Evolutionary conservation across 106 monocot genomes (phyloP), one percentile per base, ranked within the genome.

Genomic region (Dendrobium nobile): DNA sequence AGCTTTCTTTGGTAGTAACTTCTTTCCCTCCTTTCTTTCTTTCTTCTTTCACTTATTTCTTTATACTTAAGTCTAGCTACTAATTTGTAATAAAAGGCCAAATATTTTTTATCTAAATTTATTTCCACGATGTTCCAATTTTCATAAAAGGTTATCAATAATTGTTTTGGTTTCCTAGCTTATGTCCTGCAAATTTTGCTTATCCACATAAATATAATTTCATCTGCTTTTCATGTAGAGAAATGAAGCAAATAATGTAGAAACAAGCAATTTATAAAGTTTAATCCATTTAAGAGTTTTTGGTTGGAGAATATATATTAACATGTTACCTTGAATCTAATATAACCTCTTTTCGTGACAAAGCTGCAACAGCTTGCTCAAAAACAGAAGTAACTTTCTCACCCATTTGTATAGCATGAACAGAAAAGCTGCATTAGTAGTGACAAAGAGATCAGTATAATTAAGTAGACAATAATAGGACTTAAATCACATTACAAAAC

Each of bases 321-420:
- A 64, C 28, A 84, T 18, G 51, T 42, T 89, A 96, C 98, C 98
- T 89, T 65, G 95, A 74, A 84, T 88, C 85, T 27, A 82, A 48
- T 48, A 90, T 54, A 81, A 88, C 79, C 54, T 98, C 94, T 79
- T 85, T 91, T 75, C 92, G 90, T 24, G 98, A 92, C 65, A 98
- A 82, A 83, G 83, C 85, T 84, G 85, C 84, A 78, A 98, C 87
- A 78, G 98, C 98, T 83, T 85, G 85, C 80, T 98, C 89, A 86
- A 98, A 89, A 82, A 98, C 88, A 68, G 91, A 85, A 78, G 91
- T 88, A 67, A 98, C 95, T 47, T 92, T 88, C 83, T 94, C 95
- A 76, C 92, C 92, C 94, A 98, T 88, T 54, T 89, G 88, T 82
- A 92, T 85, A 43, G 94, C 94, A 91, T 95, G 98, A 15, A 95